Evolutionary conservation across 176 grass and related monocot genomes (phyloP).

Genomic region (Puccinellia tenuiflora): DNA sequence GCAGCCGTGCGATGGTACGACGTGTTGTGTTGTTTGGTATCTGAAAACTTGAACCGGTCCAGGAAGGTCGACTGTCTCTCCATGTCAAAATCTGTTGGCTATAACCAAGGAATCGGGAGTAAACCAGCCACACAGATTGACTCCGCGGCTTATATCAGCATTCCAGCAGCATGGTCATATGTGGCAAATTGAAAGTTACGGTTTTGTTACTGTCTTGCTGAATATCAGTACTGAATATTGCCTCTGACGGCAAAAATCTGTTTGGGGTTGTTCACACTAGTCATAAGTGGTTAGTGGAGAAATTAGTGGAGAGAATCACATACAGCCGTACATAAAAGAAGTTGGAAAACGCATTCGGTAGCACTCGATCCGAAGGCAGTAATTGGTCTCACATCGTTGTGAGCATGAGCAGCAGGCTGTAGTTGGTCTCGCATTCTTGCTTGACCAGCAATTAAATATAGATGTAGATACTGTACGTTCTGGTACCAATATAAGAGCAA

Average conservation of each 20-base stretch:
- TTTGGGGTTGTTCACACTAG: not conserved
- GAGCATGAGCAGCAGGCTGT: not conserved
- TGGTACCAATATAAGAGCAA: not conserved
- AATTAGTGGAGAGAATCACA: not conserved
- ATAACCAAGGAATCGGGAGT: not conserved
- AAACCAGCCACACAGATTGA: not conserved
- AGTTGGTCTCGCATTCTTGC: not conserved
- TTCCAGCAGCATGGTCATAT: not conserved
- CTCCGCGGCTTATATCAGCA: not conserved
- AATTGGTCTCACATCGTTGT: not conserved
- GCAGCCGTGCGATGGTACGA: not conserved
- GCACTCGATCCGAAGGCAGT: not conserved
- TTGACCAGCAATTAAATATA: too few relatives aligned
- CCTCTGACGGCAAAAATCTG: not conserved
- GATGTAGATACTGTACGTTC: not conserved
- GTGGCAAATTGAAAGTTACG: not conserved
- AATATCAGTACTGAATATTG: not conserved
- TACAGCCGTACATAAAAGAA: not conserved
- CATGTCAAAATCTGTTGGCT: slow-evolving; percentile 10
- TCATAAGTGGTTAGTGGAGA: not conserved
- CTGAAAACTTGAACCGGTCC: not conserved
- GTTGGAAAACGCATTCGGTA: not conserved
- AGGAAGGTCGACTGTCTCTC: not conserved
- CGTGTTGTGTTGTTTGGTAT: not conserved
- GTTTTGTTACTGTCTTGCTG: not conserved